phyloP scores from a whole-genome alignment of 768 basidiomycete genomes.

The Pleurotus cornucopiae region DNA sequence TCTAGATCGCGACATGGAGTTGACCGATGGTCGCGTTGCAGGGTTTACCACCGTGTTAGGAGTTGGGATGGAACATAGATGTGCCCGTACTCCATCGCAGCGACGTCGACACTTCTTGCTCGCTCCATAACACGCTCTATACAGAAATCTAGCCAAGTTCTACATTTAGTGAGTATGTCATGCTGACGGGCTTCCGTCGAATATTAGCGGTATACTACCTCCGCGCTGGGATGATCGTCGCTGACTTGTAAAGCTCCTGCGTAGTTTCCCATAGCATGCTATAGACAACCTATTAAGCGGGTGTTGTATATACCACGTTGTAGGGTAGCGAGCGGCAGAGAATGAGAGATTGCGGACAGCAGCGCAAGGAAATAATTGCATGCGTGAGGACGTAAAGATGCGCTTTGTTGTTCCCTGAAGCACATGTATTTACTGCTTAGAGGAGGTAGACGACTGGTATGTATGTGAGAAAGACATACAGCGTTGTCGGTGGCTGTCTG shows the following conservation, averaged over 20 bases:
- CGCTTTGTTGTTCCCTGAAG: not conserved
- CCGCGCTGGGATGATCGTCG: not conserved
- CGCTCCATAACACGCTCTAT: too few relatives aligned
- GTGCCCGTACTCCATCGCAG: not conserved
- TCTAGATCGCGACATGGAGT: not conserved
- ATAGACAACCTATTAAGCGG: not conserved
- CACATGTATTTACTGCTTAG: not conserved
- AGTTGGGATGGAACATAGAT: not conserved
- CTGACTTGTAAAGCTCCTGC: not conserved
- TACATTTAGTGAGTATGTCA: too few relatives aligned
- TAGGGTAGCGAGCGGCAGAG: not conserved
- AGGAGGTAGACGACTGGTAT: not conserved
- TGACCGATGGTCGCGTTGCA: not conserved
- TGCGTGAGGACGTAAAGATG: too few relatives aligned
- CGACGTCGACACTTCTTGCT: too few relatives aligned
- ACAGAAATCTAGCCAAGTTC: too few relatives aligned
- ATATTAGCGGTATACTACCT: not conserved
- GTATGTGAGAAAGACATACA: not conserved
- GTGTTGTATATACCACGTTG: constrained; percentile 3
- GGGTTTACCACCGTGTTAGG: not conserved
- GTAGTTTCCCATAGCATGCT: not conserved
- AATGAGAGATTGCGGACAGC: not conserved
- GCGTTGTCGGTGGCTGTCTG: not conserved
- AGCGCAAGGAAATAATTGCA: not conserved
- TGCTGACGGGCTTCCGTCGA: not conserved